These are phyloP conservation scores for Aspergillus pseudoglaucus DNA, from an alignment of 2,329 filamentous ascomycete genomes.

Conservation along the genomic window DNA sequence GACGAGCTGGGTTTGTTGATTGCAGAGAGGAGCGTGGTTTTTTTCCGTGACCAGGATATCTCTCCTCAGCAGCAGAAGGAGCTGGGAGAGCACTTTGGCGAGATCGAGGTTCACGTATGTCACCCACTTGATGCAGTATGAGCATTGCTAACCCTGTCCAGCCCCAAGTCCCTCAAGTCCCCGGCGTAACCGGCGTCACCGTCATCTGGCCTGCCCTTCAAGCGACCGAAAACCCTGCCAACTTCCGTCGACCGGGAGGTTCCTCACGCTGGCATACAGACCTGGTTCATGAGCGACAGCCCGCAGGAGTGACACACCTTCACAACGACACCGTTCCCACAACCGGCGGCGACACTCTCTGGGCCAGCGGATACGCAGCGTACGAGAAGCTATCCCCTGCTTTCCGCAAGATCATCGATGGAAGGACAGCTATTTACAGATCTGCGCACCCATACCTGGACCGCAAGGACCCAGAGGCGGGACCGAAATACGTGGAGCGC, in stretches of 20 bases:
- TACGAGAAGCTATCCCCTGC: constrained; percentile 67
- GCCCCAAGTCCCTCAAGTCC: constrained; percentile 66
- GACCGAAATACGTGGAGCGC: constrained; percentile 61
- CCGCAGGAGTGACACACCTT: constrained; percentile 63
- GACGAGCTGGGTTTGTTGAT: constrained; percentile 59
- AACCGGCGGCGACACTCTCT: constrained; percentile 64
- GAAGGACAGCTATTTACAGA: constrained; percentile 57
- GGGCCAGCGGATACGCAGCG: constrained; percentile 64
- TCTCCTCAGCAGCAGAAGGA: constrained; percentile 57
- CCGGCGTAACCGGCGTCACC: constrained; percentile 57
- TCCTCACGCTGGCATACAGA: constrained; percentile 65
- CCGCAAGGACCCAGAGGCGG: constrained; percentile 53
- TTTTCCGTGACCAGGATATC: constrained; percentile 57
- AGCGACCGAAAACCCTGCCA: constrained; percentile 54
- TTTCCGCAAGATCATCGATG: constrained; percentile 66
- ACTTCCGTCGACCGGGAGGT: constrained; percentile 62
- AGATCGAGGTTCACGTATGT: constrained; percentile 61
- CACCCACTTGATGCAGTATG: neutral
- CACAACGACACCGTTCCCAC: constrained; percentile 63
- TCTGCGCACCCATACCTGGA: constrained; percentile 64
- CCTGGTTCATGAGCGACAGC: constrained; percentile 64
- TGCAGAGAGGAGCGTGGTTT: constrained; percentile 60
- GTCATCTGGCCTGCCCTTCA: constrained; percentile 66
- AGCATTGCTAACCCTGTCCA: constrained; percentile 21
- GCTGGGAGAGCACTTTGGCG: constrained; percentile 58